A percentile compares a stretch with the other conserved stretches of the same genome.
Evolutionary conservation across 805 yeast genomes (phyloP).

Genomic region (Spathaspora gorwiae): DNA sequence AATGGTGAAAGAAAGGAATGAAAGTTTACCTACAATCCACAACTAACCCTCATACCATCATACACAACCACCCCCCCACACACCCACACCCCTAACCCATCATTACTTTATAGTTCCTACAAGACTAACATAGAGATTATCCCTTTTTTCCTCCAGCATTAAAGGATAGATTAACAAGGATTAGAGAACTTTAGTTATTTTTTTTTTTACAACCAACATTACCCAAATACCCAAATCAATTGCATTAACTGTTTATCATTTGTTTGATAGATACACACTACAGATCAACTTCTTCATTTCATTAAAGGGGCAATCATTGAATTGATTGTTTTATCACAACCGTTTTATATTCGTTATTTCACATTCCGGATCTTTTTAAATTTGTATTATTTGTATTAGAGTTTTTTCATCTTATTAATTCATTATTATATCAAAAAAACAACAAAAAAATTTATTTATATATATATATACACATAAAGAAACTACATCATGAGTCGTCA

Average conservation of each 20-base stretch:
- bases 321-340: not conserved
- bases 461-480: not conserved
- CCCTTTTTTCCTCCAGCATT: no score
- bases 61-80: no score
- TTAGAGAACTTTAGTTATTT: not conserved
- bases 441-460: constrained; percentile 4
- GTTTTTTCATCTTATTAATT: not conserved
- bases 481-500: constrained; percentile 37
- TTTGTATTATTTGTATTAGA: constrained; percentile 4
- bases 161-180: no score
- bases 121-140: no score
- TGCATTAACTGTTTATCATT: not conserved
- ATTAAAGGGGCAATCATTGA: not conserved
- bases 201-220: not conserved
- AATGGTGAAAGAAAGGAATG: no score
- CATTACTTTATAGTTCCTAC: no score
- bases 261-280: not conserved
- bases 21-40: no score
- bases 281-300: not conserved
- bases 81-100: no score
- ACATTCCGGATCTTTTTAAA: not conserved
- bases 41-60: no score
- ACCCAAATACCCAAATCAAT: not conserved
- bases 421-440: not conserved
- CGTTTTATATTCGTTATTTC: not conserved